Conservation (phyloP, 768 basidiomycete species). For the Leccinum ochraceum region DNA sequence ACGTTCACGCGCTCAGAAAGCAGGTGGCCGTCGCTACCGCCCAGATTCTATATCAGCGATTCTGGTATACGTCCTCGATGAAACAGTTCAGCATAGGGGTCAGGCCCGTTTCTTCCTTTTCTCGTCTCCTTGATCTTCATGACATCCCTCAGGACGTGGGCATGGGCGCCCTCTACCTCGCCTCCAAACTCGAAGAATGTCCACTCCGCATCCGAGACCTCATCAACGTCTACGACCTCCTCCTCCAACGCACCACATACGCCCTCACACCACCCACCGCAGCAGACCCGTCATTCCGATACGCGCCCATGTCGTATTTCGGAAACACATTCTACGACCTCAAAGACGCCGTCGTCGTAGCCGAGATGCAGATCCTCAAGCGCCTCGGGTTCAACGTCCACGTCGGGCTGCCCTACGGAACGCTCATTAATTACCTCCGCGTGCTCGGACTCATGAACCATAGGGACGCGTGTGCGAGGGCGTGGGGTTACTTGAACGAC, state of each 20-base stretch:
- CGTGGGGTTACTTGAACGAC: constrained; percentile 97
- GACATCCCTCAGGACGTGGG: constrained; percentile 64
- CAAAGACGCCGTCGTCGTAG: constrained; percentile 91
- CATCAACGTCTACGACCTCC: constrained; percentile 90
- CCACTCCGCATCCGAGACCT: constrained; percentile 91
- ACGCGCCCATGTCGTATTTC: constrained; percentile 88
- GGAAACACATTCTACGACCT: constrained; percentile 88
- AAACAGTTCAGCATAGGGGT: constrained; percentile 94
- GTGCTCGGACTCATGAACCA: constrained; percentile 83
- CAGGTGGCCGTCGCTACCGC: constrained; percentile 97
- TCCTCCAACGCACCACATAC: constrained; percentile 74
- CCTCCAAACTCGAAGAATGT: constrained; percentile 92
- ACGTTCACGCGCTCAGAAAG: constrained; percentile 51
- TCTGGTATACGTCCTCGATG: constrained; percentile 95
- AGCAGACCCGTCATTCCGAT: constrained; percentile 49
- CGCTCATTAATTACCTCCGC: constrained; percentile 91
- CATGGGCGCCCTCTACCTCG: constrained; percentile 86
- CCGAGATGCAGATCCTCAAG: constrained; percentile 98
- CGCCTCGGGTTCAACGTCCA: constrained; percentile 94
- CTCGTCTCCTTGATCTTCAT: constrained; percentile 6
- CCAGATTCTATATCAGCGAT: constrained; percentile 93
- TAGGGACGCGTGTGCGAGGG: constrained; percentile 66
- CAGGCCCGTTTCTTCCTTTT: constrained; percentile 34
- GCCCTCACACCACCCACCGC: constrained; percentile 31
- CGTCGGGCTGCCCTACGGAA: constrained; percentile 91